Conservation (phyloP, 306 rosid genomes). For the Parietaria judaica region DNA sequence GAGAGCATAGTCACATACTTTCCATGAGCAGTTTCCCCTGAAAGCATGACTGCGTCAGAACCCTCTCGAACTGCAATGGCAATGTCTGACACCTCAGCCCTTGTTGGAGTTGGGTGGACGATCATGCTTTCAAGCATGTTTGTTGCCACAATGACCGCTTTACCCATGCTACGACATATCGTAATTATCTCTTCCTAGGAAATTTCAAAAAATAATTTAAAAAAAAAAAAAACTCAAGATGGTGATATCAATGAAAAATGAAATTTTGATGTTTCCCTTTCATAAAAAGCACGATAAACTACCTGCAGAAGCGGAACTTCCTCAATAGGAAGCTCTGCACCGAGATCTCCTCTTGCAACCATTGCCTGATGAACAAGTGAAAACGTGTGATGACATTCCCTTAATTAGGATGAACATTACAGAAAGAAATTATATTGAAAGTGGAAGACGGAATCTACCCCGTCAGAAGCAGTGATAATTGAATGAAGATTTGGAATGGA, state of each 20-base stretch:
- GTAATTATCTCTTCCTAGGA: slow-evolving; percentile 84
- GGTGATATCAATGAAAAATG: background rate
- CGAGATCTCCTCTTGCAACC: slow-evolving; percentile 69
- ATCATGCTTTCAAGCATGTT: slow-evolving; percentile 99
- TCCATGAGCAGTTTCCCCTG: slow-evolving; percentile 99
- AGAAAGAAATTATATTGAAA: background rate
- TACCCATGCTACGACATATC: slow-evolving; percentile 96
- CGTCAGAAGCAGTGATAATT: slow-evolving; percentile 72
- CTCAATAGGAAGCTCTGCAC: slow-evolving; percentile 64
- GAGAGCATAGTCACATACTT: slow-evolving; percentile 44
- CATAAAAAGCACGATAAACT: slow-evolving; percentile 6
- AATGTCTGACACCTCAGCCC: slow-evolving; percentile 97
- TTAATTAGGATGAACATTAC: background rate
- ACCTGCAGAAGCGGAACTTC: slow-evolving; percentile 68
- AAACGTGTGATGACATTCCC: background rate
- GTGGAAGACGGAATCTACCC: slow-evolving; percentile 26
- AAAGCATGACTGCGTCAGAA: slow-evolving; percentile 89
- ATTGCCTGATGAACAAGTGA: slow-evolving; percentile 34
- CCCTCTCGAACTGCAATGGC: slow-evolving; percentile 99
- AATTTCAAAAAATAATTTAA: slow-evolving; percentile 2
- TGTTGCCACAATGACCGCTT: slow-evolving; percentile 95
- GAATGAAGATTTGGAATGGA: slow-evolving; percentile 91
- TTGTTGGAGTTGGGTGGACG: slow-evolving; percentile 96
- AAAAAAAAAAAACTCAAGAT: slow-evolving; percentile 14
- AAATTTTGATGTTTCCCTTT: slow-evolving; percentile 2